Evolutionary conservation across 179 eudicot species (phyloP).

Genomic region (Spinacia oleracea): DNA sequence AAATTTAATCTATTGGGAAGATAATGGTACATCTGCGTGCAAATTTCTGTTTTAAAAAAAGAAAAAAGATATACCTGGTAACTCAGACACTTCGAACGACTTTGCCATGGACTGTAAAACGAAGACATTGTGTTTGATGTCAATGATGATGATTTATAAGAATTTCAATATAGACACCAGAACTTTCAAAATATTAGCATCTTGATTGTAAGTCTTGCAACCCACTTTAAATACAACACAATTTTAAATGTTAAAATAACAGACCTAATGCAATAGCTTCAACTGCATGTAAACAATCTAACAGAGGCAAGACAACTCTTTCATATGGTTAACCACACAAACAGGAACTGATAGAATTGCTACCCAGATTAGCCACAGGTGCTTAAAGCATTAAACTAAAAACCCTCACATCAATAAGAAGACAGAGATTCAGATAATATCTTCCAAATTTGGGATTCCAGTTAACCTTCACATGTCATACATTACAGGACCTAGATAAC

Average conservation of each 20-base stretch:
- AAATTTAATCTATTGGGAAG: not conserved
- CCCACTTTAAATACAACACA: not conserved
- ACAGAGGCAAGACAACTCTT: not conserved
- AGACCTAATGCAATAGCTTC: not conserved
- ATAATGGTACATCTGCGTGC: not conserved
- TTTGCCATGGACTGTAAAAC: constrained; percentile 70
- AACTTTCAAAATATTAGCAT: not conserved
- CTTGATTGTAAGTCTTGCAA: not conserved
- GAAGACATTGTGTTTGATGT: constrained; percentile 17
- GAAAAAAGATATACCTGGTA: constrained; percentile 59
- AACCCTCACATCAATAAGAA: not conserved
- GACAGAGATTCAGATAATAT: not conserved
- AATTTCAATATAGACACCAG: not conserved
- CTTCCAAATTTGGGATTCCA: not conserved
- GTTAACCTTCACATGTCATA: not conserved
- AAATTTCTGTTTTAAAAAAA: not conserved
- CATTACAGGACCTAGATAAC: not conserved
- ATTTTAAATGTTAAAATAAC: not conserved
- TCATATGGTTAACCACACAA: not conserved
- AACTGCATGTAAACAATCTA: not conserved
- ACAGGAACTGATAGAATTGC: not conserved
- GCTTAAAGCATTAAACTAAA: not conserved
- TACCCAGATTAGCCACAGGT: not conserved
- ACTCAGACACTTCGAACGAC: constrained; percentile 88
- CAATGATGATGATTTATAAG: constrained; percentile 11